Conservation (phyloP, 345 rosid genomes). For the Hypericum perforatum region DNA sequence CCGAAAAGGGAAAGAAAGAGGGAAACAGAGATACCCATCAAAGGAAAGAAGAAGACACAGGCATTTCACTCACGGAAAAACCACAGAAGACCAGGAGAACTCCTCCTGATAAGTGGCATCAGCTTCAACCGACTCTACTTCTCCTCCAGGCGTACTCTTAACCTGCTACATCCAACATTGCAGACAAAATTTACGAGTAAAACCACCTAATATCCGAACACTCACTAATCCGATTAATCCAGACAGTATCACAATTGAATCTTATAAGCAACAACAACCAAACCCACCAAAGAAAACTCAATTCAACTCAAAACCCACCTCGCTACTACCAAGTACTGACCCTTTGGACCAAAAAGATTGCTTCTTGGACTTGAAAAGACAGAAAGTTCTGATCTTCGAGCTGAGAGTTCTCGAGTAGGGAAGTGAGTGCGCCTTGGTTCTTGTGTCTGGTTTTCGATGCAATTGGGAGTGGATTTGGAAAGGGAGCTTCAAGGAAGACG, state of each 20-base stretch:
- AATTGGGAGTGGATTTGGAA: not conserved
- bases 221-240: not conserved
- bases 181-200: constrained; percentile 6
- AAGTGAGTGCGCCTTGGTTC: constrained; percentile 9
- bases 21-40: not conserved
- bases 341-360: constrained; percentile 16
- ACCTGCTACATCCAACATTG: constrained; percentile 24
- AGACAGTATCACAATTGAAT: too few relatives aligned
- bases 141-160: constrained; percentile 45
- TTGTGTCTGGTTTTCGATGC: constrained; percentile 17
- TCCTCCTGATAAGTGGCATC: constrained; percentile 39
- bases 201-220: not conserved
- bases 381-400: constrained; percentile 5
- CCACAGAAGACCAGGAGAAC: constrained; percentile 80
- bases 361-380: constrained; percentile 17
- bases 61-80: constrained; percentile 59
- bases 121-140: constrained; percentile 31
- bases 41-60: constrained; percentile 3
- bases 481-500: constrained; percentile 16
- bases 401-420: constrained; percentile 1
- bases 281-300: not conserved
- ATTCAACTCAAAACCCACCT: constrained; percentile 28
- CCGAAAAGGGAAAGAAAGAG: not conserved
- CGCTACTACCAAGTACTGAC: constrained; percentile 14
- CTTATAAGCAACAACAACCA: not conserved